A percentile compares a stretch with the other conserved stretches of the same genome.
phyloP scores from a whole-genome alignment of 2,329 filamentous ascomycete genomes.

The Elsinoe batatas region DNA sequence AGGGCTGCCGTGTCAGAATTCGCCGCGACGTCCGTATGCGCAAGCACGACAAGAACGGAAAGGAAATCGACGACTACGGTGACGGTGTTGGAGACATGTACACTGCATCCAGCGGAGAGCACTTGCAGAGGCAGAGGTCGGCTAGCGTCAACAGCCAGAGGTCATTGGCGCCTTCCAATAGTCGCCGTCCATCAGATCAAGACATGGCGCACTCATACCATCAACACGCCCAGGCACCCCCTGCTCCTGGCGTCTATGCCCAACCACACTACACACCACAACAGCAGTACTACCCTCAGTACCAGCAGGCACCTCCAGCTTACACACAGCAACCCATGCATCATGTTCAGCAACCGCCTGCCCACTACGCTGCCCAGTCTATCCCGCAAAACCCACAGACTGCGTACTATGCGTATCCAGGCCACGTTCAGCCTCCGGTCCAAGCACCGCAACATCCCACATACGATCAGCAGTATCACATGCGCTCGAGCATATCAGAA shows the following conservation, averaged over 20 bases:
- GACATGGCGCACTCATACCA: slow-evolving; percentile 35
- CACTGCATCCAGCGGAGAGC: slow-evolving; percentile 18
- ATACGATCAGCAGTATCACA: slow-evolving; percentile 9
- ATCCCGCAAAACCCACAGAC: neutral
- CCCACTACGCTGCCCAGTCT: slow-evolving; percentile 2
- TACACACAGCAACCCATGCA: slow-evolving; percentile 5
- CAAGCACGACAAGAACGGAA: slow-evolving; percentile 61
- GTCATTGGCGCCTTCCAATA: slow-evolving; percentile 21
- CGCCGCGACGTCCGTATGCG: slow-evolving; percentile 89
- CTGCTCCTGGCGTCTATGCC: slow-evolving; percentile 14
- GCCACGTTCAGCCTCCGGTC: neutral
- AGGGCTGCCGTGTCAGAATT: slow-evolving; percentile 93
- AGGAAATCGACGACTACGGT: slow-evolving; percentile 57
- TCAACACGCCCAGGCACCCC: slow-evolving; percentile 18
- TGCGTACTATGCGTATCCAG: neutral
- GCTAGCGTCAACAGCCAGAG: slow-evolving; percentile 30
- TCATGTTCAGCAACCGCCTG: slow-evolving; percentile 7
- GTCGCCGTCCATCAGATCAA: slow-evolving; percentile 36
- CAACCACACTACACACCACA: slow-evolving; percentile 28
- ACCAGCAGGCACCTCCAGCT: neutral
- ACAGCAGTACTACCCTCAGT: slow-evolving; percentile 17
- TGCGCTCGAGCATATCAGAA: slow-evolving; percentile 5
- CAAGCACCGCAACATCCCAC: slow-evolving; percentile 10
- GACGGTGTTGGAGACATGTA: slow-evolving; percentile 32
- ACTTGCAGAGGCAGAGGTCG: slow-evolving; percentile 29